phyloP scores from a whole-genome alignment of 2,329 filamentous ascomycete species.

The Sporothrix luriei region DNA sequence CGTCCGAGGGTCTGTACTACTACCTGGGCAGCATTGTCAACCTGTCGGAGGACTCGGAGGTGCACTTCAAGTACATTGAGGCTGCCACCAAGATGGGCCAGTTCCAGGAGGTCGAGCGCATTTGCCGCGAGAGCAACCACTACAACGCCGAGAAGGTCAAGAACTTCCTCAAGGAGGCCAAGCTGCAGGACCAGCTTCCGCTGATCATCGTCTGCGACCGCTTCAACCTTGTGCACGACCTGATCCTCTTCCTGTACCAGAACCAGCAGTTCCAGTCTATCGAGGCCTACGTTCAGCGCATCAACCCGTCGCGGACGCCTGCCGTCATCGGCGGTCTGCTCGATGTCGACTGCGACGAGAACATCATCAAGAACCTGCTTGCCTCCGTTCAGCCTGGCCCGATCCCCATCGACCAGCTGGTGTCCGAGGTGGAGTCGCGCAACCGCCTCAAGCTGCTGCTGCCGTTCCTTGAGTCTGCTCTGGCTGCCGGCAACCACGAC shows the following conservation, averaged over 20 bases:
- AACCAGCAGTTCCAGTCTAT: conserved; percentile 99
- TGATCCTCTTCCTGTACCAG: conserved; percentile 96
- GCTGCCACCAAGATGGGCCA: conserved; percentile 92
- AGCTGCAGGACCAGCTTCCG: conserved; percentile 86
- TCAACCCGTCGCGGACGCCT: conserved; percentile 88
- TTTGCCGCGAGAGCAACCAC: conserved; percentile 88
- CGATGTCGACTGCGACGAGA: conserved; percentile 96
- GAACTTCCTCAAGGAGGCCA: conserved; percentile 98
- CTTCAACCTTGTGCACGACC: conserved; percentile 98
- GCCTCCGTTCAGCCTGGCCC: conserved; percentile 79
- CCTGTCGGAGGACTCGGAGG: conserved; percentile 89
- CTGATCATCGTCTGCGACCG: conserved; percentile 98
- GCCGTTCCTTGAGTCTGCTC: conserved; percentile 91
- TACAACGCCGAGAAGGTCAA: conserved; percentile 96
- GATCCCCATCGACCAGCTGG: conserved; percentile 92
- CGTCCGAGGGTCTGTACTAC: conserved; percentile 94
- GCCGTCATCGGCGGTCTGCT: conserved; percentile 90
- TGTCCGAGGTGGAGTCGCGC: conserved; percentile 89
- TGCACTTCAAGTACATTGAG: conserved; percentile 99
- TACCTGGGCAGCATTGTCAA: conserved; percentile 98
- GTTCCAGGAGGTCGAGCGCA: conserved; percentile 92
- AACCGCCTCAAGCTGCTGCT: conserved; percentile 94
- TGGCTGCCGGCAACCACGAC: conserved; percentile 89
- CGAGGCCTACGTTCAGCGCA: conserved; percentile 94
- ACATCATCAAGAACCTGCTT: conserved; percentile 90